Percentiles rank a stretch among this genome's conserved stretches.
These are phyloP conservation scores for Pseudognaphalium luteoalbum DNA, from an alignment of 129 eudicot genomes.

Conservation along the genomic window DNA sequence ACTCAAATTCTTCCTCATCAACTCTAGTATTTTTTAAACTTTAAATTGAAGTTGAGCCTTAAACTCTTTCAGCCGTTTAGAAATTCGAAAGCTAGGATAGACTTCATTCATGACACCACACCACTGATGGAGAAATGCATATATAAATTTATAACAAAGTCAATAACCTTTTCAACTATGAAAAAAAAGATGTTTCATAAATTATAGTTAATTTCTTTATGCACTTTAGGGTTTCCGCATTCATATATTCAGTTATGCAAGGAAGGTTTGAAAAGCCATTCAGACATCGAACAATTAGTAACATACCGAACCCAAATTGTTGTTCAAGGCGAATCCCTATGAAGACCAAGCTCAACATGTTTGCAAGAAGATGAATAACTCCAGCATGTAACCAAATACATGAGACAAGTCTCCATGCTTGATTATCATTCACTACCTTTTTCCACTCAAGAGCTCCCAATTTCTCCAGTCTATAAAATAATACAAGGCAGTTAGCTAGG, in stretches of 20 bases:
- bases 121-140: background rate
- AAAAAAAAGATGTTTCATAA: background rate
- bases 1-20: constrained; percentile 10
- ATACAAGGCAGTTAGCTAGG: background rate
- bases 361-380: constrained; percentile 83
- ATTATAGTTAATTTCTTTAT: background rate
- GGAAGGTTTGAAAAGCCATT: background rate
- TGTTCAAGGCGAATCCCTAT: constrained; percentile 98
- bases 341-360: constrained; percentile 89
- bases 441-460: constrained; percentile 93
- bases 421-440: constrained; percentile 61
- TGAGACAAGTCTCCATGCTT: constrained; percentile 89
- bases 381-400: constrained; percentile 98
- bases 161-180: background rate
- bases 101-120: background rate
- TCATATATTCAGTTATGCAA: background rate
- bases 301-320: constrained; percentile 88
- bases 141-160: background rate
- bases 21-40: background rate
- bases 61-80: background rate
- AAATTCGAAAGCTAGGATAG: background rate
- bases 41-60: background rate
- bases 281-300: background rate
- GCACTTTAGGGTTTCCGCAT: background rate
- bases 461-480: constrained; percentile 58